Conservation (phyloP, 805 yeast genomes). For the Metschnikowia reukaufii region DNA sequence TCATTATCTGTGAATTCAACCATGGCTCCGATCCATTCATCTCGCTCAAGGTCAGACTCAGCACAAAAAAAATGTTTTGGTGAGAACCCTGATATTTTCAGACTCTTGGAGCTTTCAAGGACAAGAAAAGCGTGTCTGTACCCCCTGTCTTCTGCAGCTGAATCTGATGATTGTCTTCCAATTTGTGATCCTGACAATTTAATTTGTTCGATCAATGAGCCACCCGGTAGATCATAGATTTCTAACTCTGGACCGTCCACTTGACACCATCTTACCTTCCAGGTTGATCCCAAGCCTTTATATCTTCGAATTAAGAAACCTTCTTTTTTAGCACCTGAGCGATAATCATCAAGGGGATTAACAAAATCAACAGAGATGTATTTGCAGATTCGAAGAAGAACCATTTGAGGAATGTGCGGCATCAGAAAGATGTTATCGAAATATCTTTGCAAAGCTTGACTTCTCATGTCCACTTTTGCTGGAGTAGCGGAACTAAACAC, state of each 20-base stretch:
- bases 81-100: slow-evolving; percentile 30
- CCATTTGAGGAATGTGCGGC: slow-evolving; percentile 57
- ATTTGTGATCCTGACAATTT: slow-evolving; percentile 52
- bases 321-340: slow-evolving; percentile 56
- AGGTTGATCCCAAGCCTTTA: slow-evolving; percentile 59
- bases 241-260: slow-evolving; percentile 59
- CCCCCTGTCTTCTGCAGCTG: slow-evolving; percentile 47
- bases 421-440: slow-evolving; percentile 55
- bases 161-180: slow-evolving; percentile 48
- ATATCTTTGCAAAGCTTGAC: slow-evolving; percentile 55
- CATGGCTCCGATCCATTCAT: slow-evolving; percentile 59
- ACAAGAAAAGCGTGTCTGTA: slow-evolving; percentile 62
- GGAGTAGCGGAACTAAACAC: slow-evolving; percentile 63
- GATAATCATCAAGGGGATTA: slow-evolving; percentile 54
- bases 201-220: slow-evolving; percentile 53
- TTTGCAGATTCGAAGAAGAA: slow-evolving; percentile 54
- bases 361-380: slow-evolving; percentile 69
- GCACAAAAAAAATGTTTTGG: slow-evolving; percentile 72
- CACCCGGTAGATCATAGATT: slow-evolving; percentile 58
- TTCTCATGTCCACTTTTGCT: slow-evolving; percentile 59
- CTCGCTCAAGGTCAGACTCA: slow-evolving; percentile 75
- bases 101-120: slow-evolving; percentile 44
- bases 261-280: slow-evolving; percentile 72
- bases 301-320: slow-evolving; percentile 65
- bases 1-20: slow-evolving; percentile 34